phyloP scores from a whole-genome alignment of 2,329 filamentous ascomycete species.

The Fusarium azukiicola region DNA sequence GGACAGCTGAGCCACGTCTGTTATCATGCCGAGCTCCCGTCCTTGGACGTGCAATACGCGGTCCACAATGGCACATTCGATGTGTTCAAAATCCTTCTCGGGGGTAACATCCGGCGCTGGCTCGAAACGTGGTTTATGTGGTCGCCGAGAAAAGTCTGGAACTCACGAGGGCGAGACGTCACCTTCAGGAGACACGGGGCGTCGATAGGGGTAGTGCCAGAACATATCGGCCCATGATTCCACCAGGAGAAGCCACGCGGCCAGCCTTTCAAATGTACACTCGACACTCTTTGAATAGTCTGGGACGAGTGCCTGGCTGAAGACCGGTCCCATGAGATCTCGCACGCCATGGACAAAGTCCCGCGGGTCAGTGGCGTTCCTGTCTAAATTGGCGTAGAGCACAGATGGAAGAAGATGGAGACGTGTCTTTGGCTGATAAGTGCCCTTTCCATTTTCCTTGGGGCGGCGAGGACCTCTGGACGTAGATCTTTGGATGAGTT shows the following conservation, averaged over 20 bases:
- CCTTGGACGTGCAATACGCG: background rate
- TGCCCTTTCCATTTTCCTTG: background rate
- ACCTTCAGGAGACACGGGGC: background rate
- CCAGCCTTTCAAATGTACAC: background rate
- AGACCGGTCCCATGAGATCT: background rate
- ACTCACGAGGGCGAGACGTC: background rate
- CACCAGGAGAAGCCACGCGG: background rate
- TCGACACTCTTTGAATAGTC: background rate
- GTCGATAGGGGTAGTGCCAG: constrained; percentile 8
- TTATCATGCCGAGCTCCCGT: background rate
- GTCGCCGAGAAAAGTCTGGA: background rate
- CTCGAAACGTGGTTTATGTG: background rate
- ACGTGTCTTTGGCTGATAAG: background rate
- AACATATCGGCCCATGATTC: constrained; percentile 6
- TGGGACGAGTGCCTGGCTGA: background rate
- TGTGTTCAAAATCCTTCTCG: background rate
- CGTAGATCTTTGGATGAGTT: background rate
- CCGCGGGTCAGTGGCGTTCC: background rate
- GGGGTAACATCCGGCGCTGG: background rate
- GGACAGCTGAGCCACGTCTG: background rate
- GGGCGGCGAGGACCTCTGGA: background rate
- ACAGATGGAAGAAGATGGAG: background rate
- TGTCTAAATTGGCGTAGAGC: background rate
- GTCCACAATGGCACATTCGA: background rate
- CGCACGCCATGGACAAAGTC: background rate